Percentiles rank a stretch among this genome's conserved stretches.
phyloP scores from a whole-genome alignment of 768 basidiomycete species.

The Leccinum rimulosum region DNA sequence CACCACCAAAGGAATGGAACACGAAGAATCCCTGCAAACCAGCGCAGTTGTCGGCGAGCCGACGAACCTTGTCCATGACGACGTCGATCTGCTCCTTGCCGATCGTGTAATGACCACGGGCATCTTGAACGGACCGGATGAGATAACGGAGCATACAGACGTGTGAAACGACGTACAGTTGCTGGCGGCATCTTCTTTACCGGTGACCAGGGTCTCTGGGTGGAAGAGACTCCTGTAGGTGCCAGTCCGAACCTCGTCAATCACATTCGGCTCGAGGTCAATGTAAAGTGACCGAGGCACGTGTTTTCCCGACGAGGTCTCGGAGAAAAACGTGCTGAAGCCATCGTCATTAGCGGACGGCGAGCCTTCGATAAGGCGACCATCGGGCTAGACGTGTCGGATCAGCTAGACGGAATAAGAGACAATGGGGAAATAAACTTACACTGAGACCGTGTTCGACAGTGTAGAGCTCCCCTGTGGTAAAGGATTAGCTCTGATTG shows the following conservation, averaged over 20 bases:
- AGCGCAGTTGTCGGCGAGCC: constrained; percentile 92
- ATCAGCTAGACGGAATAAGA: constrained; percentile 17
- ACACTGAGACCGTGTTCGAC: constrained; percentile 98
- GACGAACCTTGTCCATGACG: constrained; percentile 93
- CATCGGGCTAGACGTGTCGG: constrained; percentile 73
- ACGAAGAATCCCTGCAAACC: constrained; percentile 99
- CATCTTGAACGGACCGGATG: constrained; percentile 52
- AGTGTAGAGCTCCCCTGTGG: constrained; percentile 95
- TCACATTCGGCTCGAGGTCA: constrained; percentile 95
- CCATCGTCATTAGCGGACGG: constrained; percentile 79
- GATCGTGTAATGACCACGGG: constrained; percentile 97
- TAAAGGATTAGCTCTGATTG: constrained; percentile 19
- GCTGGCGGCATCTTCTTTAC: constrained; percentile 99
- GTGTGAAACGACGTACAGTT: constrained; percentile 65
- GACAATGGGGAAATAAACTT: constrained; percentile 19
- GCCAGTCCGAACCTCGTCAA: constrained; percentile 95
- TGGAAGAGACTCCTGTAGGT: constrained; percentile 97
- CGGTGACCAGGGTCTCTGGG: constrained; percentile 96
- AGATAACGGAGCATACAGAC: background rate
- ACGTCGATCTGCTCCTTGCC: constrained; percentile 97
- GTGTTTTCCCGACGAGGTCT: constrained; percentile 94
- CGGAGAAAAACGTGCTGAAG: constrained; percentile 99
- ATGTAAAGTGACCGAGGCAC: constrained; percentile 98
- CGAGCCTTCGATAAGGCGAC: constrained; percentile 79
- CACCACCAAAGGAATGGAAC: constrained; percentile 99